Conservation (phyloP, 2,329 filamentous ascomycete species). For the Pseudopithomyces chartarum region DNA sequence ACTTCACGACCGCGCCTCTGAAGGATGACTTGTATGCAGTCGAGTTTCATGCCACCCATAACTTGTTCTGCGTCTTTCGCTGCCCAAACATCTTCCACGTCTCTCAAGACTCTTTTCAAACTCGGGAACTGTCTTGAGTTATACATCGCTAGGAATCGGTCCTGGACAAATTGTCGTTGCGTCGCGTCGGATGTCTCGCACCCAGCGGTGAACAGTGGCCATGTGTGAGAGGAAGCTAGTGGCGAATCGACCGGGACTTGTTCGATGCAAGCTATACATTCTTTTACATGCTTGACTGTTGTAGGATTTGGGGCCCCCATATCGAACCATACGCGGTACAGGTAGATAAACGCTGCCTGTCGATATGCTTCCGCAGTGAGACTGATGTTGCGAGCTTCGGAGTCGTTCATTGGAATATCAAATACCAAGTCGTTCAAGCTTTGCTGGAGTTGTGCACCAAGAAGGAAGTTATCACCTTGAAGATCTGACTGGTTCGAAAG, state of each 20-base stretch:
- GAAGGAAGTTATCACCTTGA: constrained; percentile 23
- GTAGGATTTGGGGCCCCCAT: constrained; percentile 37
- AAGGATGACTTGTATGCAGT: constrained; percentile 40
- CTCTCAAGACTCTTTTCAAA: constrained; percentile 29
- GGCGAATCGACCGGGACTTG: constrained; percentile 24
- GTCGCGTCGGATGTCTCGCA: constrained; percentile 29
- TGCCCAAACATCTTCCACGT: constrained; percentile 36
- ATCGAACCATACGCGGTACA: constrained; percentile 39
- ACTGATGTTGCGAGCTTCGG: constrained; percentile 17
- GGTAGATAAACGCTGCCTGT: constrained; percentile 41
- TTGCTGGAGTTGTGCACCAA: constrained; percentile 26
- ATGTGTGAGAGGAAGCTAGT: constrained; percentile 34
- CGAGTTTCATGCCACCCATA: constrained; percentile 29
- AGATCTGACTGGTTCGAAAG: constrained; percentile 8
- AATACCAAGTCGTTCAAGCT: constrained; percentile 23
- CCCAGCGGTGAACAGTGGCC: constrained; percentile 39
- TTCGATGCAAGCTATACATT: constrained; percentile 26
- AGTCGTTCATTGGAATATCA: neutral
- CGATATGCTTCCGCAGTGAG: constrained; percentile 35
- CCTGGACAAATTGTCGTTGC: constrained; percentile 31
- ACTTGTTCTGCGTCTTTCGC: constrained; percentile 32
- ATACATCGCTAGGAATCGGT: constrained; percentile 33
- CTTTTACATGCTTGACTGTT: constrained; percentile 33
- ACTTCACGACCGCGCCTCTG: constrained; percentile 32
- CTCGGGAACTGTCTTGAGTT: constrained; percentile 28